Evolutionary conservation across 352 stramenopile genomes (phyloP).

Genomic region (Aphanomyces stellatus): DNA sequence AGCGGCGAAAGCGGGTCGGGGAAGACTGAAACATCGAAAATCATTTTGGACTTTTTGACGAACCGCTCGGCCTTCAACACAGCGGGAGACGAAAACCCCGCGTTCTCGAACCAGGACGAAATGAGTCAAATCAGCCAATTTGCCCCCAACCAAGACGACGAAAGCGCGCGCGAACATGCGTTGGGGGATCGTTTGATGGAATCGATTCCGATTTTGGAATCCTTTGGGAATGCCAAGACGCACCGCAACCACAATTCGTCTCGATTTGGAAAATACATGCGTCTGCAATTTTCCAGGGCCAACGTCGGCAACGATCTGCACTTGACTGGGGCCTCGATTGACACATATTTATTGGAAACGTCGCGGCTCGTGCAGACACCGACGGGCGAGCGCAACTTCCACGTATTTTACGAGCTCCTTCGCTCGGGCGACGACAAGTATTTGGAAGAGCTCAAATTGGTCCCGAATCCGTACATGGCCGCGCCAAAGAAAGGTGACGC

Average conservation of each 20-base stretch:
- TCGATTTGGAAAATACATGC: conserved; percentile 74
- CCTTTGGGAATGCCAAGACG: conserved; percentile 87
- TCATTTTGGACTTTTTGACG: conserved; percentile 92
- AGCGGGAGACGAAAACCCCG: conserved; percentile 31
- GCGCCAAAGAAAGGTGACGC: conserved; percentile 34
- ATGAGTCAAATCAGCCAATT: conserved; percentile 44
- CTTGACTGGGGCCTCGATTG: conserved; percentile 46
- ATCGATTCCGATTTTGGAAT: conserved; percentile 89
- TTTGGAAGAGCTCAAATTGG: conserved; percentile 1
- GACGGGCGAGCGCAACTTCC: conserved; percentile 27
- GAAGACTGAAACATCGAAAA: conserved; percentile 95
- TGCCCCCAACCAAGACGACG: conserved; percentile 25
- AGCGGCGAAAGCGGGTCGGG: conserved; percentile 80
- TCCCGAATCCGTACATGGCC: conserved; percentile 21
- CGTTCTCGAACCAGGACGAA: conserved; percentile 46
- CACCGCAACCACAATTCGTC: conserved; percentile 73
- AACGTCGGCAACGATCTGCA: conserved; percentile 49
- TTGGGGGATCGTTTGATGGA: conserved; percentile 74
- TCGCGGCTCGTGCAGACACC: conserved; percentile 19
- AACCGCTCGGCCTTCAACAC: conserved; percentile 24
- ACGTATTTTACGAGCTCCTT: conserved; percentile 36
- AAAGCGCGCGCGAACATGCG: conserved; percentile 35
- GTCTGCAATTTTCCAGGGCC: conserved; percentile 42
- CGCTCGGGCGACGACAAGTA: not conserved
- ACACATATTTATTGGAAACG: conserved; percentile 38